Evolutionary conservation across 495 filamentous ascomycete genomes (phyloP), one percentile per base, ranked within the genome.

Genomic region (Penicillium cinerascens): DNA sequence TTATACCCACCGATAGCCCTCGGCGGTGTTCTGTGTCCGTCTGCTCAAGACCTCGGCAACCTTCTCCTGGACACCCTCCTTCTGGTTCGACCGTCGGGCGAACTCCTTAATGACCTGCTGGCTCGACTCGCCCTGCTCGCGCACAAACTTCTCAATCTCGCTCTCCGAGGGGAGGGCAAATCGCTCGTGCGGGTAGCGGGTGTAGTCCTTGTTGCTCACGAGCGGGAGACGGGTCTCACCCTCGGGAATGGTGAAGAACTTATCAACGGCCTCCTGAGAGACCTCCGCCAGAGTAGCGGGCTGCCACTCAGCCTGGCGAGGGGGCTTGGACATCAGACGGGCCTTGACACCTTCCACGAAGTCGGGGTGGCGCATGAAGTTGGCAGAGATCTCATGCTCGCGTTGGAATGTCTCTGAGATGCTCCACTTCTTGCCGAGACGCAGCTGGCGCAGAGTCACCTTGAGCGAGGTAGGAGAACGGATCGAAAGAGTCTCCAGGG

Each of bases 291-390:
- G 75, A 5, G 75, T 78, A 20, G 78, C 77, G 4, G 92, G 92
- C 45, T 86, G 61, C 91, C 91, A 97, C 37, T 71, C 67, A 2
- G 87, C 81, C 22, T 71, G 70, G 46, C 75, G 68, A 18, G 79
- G 49, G 13, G 79, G 76, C 70, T 89, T 88, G 27, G 79, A 75
- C 55, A 92, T 78, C 21, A 97, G 77, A 20, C 81, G 77, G 22
- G 90, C 85, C 47, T 80, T 82, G 39, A 97, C 92, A 36, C 93
- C 93, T 67, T 89, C 85, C 41, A 81, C 80, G 68, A 97, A 98
- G 67, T 98, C 93, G 4, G 82, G 86, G 61, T 89, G 82, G 27
- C 70, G 65, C 92, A 97, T 96, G 77, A 97, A 97, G 45, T 80
- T 78, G 37, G 77, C 64, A 4, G 93, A 89, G 33, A 97, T 84